Evolutionary conservation across 345 rosid genomes (phyloP), one percentile per base, ranked within the genome.

Genomic region (Crucihimalaya himalaica): DNA sequence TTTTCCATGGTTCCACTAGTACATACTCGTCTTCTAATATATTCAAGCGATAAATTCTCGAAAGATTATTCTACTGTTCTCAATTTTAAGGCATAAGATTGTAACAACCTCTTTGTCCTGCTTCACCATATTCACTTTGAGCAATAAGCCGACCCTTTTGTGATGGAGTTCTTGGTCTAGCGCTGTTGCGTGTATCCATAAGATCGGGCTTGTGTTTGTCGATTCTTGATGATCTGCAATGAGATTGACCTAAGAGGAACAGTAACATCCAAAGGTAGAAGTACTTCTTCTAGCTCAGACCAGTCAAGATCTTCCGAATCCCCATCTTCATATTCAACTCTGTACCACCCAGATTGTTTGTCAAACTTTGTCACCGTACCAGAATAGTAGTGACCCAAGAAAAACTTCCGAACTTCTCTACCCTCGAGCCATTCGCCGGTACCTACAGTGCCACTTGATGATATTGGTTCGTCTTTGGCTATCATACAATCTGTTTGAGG

Each of bases 341-440:
- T 86, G 53, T 91, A 88, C 98, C 98, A 91, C 2, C 88, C 87
- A 12, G 73, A 68, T 45, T 84, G 90, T 78, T 81, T 86, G 78
- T 94, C 95, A 61, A 83, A 91, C 81, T 78, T 82, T 15, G 45
- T 70, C 62, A 94, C 93, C 0, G 47, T 79, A 4, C 98, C 97
- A 4, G 72, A 39, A 73, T 82, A 89, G 74, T 82, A 82, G 7
- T 21, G 53, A 5, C 75, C 85, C 42, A 74, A 84, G 63, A 91
- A 91, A 77, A 82, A 63, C 67, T 89, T 94, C 48, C 34, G 73
- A 39, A 91, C 95, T 75, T 86, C 79, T 77, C 98, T 87, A 54
- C 96, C 98, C 78, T 82, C 89, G 64, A 94, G 61, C 97, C 98
- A 91, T 64, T 83, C 87, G n/a, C 97, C 96, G 1, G 83, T 83